A percentile compares a stretch with the other conserved stretches of the same genome.
Evolutionary conservation across 2,329 filamentous ascomycete species (phyloP).

Genomic region (Cryphonectria parasitica): DNA sequence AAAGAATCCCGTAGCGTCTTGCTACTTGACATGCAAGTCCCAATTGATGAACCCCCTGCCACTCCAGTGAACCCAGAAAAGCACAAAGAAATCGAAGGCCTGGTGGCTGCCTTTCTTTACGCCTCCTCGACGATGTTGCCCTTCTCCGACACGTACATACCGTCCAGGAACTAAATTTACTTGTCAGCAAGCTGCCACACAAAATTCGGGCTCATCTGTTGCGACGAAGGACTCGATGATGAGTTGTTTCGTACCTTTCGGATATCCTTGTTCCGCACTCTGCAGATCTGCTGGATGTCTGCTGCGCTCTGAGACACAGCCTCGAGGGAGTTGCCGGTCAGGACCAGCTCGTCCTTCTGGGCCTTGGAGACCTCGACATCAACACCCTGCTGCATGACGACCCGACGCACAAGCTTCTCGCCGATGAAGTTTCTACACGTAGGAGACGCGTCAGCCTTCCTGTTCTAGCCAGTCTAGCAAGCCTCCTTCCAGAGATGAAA

Average conservation of each 20-base stretch:
- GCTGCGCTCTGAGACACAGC: slow-evolving; percentile 96
- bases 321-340: slow-evolving; percentile 94
- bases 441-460: slow-evolving; percentile 16
- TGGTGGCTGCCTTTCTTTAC: slow-evolving; percentile 32
- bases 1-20: slow-evolving; percentile 35
- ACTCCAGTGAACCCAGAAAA: slow-evolving; percentile 67
- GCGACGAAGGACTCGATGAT: background rate
- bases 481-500: background rate
- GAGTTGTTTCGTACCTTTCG: slow-evolving; percentile 70
- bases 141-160: slow-evolving; percentile 99
- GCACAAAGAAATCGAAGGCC: slow-evolving; percentile 43
- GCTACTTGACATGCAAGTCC: slow-evolving; percentile 64
- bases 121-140: slow-evolving; percentile 83
- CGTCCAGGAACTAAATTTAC: slow-evolving; percentile 88
- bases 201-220: background rate
- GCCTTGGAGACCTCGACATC: slow-evolving; percentile 86
- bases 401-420: slow-evolving; percentile 97
- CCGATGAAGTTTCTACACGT: slow-evolving; percentile 87
- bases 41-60: slow-evolving; percentile 59
- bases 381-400: slow-evolving; percentile 88
- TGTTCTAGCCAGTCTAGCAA: background rate
- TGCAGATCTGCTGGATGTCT: slow-evolving; percentile 99
- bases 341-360: slow-evolving; percentile 96
- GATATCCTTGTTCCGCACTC: slow-evolving; percentile 99
- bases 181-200: slow-evolving; percentile 22